Conservation (phyloP, 805 yeast genomes). For the Suhomyces sp. region DNA sequence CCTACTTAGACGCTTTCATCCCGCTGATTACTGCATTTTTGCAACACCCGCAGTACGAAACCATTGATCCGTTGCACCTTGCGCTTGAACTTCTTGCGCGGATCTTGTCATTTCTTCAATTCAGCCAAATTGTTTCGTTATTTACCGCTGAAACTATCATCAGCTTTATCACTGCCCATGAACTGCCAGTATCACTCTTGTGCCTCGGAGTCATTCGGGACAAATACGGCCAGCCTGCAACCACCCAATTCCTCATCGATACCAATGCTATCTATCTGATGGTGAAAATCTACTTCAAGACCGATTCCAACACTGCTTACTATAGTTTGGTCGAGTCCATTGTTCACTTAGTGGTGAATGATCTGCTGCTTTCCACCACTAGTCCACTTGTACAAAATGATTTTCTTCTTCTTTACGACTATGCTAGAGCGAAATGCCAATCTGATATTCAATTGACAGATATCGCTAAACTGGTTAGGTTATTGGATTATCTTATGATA, state of each 20-base stretch:
- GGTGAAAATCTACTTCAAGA: constrained; percentile 5
- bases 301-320: not conserved
- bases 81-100: constrained; percentile 14
- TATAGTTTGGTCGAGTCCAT: constrained; percentile 10
- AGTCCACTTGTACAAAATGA: not conserved
- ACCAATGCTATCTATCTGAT: not conserved
- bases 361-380: not conserved
- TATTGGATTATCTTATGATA: constrained; percentile 16
- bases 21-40: constrained; percentile 3
- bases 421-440: constrained; percentile 5
- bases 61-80: constrained; percentile 13
- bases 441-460: not conserved
- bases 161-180: not conserved
- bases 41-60: constrained; percentile 5
- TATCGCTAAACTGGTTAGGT: constrained; percentile 11
- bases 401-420: constrained; percentile 7
- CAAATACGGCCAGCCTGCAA: constrained; percentile 4
- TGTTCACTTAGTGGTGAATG: not conserved
- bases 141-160: constrained; percentile 12
- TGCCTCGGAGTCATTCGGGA: constrained; percentile 2
- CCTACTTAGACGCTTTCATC: not conserved
- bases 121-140: constrained; percentile 12
- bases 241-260: constrained; percentile 1
- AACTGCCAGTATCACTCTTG: not conserved
- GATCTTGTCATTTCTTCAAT: constrained; percentile 11